Evolutionary conservation across 148 eudicot genomes (phyloP).

Genomic region (Rhododendron kiyosumense): DNA sequence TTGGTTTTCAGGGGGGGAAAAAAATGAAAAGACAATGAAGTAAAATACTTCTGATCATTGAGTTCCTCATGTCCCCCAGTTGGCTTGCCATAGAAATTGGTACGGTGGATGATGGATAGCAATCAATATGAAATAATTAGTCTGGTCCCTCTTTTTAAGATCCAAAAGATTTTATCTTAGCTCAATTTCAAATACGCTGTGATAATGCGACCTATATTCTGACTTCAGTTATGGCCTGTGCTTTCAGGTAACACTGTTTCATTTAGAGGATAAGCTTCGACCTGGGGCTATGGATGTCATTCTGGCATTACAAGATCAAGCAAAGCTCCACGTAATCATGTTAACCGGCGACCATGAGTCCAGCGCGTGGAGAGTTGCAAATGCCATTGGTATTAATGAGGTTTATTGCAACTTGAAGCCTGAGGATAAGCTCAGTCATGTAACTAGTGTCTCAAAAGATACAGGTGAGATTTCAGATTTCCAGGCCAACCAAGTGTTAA

Average conservation of each 20-base stretch:
- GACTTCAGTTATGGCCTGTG: neutral
- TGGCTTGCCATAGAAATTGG: neutral
- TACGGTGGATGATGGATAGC: neutral
- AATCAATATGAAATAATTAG: neutral
- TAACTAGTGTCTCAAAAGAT: slow-evolving; percentile 74
- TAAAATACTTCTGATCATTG: neutral
- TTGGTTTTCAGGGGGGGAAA: neutral
- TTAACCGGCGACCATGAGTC: slow-evolving; percentile 94
- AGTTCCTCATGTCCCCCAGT: neutral
- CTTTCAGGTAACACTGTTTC: slow-evolving; percentile 78
- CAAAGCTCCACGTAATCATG: slow-evolving; percentile 82
- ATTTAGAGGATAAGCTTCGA: slow-evolving; percentile 94
- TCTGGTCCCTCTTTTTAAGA: neutral
- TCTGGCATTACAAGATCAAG: slow-evolving; percentile 47
- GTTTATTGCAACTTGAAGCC: slow-evolving; percentile 86
- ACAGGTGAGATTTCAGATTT: slow-evolving; percentile 36
- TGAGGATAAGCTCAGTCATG: slow-evolving; percentile 95
- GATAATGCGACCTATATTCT: neutral
- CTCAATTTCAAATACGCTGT: neutral
- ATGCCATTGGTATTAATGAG: slow-evolving; percentile 80
- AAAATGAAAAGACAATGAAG: neutral
- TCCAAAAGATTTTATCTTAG: neutral
- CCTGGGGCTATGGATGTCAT: slow-evolving; percentile 67
- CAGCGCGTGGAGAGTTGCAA: slow-evolving; percentile 84
- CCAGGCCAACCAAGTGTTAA: neutral